Conservation (phyloP, 345 rosid species). For the Ricinus communis region DNA sequence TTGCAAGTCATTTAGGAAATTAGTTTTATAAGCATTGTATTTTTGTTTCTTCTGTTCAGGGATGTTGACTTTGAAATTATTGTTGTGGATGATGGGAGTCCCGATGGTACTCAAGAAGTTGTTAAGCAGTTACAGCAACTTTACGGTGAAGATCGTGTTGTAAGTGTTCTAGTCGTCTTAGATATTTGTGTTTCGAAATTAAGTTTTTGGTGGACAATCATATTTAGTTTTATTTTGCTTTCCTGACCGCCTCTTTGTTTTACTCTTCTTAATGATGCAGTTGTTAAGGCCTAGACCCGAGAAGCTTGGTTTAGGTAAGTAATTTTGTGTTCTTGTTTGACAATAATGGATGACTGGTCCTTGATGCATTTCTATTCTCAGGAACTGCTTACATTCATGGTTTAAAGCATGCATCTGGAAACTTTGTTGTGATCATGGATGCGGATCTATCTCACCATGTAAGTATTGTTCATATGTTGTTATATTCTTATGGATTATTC, state of each 20-base stretch:
- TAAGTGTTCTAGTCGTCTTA: constrained; percentile 34
- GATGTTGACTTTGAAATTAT: constrained; percentile 84
- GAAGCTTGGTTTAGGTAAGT: constrained; percentile 93
- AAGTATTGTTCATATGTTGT: constrained; percentile 41
- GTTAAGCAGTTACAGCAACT: constrained; percentile 75
- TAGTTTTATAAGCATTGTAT: not conserved
- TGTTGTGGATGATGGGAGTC: constrained; percentile 97
- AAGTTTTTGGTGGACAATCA: not conserved
- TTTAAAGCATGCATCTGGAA: constrained; percentile 87
- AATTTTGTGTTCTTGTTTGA: not conserved
- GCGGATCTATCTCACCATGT: constrained; percentile 99
- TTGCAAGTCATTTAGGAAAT: not conserved
- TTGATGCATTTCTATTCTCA: constrained; percentile 34
- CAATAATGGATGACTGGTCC: constrained; percentile 1
- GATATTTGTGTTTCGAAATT: not conserved
- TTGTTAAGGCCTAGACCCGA: constrained; percentile 76
- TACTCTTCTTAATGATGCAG: constrained; percentile 41
- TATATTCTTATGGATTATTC: not conserved
- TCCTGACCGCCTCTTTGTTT: constrained; percentile 7
- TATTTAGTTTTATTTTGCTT: not conserved
- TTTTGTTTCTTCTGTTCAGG: constrained; percentile 30
- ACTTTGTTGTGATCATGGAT: constrained; percentile 93
- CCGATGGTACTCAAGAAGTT: constrained; percentile 91
- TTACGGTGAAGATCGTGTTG: constrained; percentile 79
- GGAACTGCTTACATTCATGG: constrained; percentile 95